Evolutionary conservation across 768 basidiomycete species (phyloP).

Genomic region (Hysterangium stoloniferum): DNA sequence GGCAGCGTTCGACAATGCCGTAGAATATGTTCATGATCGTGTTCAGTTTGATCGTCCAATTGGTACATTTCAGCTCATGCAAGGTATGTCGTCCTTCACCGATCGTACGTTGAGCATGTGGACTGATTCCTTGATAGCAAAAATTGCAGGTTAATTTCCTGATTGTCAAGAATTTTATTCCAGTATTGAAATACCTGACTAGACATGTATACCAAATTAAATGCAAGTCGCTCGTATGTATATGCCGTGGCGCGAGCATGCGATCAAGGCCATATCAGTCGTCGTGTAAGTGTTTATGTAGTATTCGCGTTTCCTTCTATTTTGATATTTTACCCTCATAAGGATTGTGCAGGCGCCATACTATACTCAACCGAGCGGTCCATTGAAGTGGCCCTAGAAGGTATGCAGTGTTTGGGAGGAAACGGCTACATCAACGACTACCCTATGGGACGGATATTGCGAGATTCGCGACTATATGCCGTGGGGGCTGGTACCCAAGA

Average conservation of each 20-base stretch:
- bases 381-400: conserved; percentile 84
- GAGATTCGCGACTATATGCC: conserved; percentile 83
- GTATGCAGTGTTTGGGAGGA: conserved; percentile 89
- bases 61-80: conserved; percentile 93
- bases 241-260: conserved; percentile 91
- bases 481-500: conserved; percentile 98
- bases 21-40: conserved; percentile 88
- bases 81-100: conserved; percentile 48
- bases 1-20: conserved; percentile 81
- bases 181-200: conserved; percentile 28
- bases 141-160: conserved; percentile 15
- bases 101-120: conserved; percentile 16
- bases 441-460: conserved; percentile 77
- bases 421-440: conserved; percentile 98
- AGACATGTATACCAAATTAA: conserved; percentile 93
- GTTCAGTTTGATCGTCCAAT: conserved; percentile 86
- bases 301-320: not conserved
- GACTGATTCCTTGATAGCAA: not conserved
- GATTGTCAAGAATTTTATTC: conserved; percentile 49
- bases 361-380: conserved; percentile 89
- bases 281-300: conserved; percentile 45
- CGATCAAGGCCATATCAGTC: conserved; percentile 69
- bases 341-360: conserved; percentile 96
- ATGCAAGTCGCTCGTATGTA: conserved; percentile 82
- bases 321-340: conserved; percentile 4